Percentiles rank a stretch among this genome's conserved stretches.
These are phyloP conservation scores for Bocquillonia castaneifolia DNA, from an alignment of 441 rosid genomes.

Conservation along the genomic window DNA sequence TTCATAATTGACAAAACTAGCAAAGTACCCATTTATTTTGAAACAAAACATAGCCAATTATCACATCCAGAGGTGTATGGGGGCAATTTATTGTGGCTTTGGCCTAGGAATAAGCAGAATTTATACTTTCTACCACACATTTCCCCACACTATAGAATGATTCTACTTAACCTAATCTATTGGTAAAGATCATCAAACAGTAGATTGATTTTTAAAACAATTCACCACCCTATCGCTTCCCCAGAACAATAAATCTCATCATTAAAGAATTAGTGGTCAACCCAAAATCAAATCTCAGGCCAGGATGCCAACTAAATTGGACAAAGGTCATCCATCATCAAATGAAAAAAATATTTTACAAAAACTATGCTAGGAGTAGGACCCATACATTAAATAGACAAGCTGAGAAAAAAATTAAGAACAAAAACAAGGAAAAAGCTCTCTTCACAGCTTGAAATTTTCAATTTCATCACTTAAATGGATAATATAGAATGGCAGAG, in stretches of 20 bases:
- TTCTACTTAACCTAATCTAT: neutral
- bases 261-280: neutral
- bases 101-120: neutral
- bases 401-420: neutral
- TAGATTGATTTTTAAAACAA: neutral
- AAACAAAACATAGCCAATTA: neutral
- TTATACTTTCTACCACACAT: neutral
- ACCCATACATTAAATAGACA: neutral
- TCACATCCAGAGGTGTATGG: neutral
- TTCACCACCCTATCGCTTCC: neutral
- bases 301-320: neutral
- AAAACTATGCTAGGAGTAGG: neutral
- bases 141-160: neutral
- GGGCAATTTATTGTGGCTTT: neutral
- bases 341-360: neutral
- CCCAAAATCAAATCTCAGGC: neutral
- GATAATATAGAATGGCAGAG: neutral
- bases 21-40: neutral
- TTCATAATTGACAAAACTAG: neutral
- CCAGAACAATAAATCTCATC: neutral
- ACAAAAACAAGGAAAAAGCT: neutral
- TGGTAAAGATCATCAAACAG: too few relatives aligned
- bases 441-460: neutral
- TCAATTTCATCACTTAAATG: conserved; percentile 1
- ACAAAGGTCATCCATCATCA: neutral